Conservation (phyloP, 257 asterid species). For the Petunia axillaris region DNA sequence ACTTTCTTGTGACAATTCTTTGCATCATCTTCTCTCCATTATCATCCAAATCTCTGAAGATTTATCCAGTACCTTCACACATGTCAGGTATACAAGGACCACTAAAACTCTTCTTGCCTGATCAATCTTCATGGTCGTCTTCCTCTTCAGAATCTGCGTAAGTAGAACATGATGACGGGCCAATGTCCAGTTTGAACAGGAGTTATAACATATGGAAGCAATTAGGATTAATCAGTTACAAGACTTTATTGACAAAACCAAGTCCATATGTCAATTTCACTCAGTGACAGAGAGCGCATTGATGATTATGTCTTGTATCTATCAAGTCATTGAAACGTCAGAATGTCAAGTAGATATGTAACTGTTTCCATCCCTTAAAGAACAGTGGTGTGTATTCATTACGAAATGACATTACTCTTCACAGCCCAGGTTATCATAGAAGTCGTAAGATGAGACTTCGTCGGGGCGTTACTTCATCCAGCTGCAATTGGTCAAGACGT, state of each 20-base stretch:
- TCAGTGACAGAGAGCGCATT: too few relatives aligned
- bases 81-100: neutral
- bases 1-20: neutral
- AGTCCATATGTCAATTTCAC: too few relatives aligned
- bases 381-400: neutral
- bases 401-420: neutral
- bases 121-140: conserved; percentile 33
- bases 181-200: neutral
- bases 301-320: too few relatives aligned
- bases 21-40: neutral
- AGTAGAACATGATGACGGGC: neutral
- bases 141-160: conserved; percentile 38
- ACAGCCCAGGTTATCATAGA: neutral
- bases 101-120: neutral
- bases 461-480: too few relatives aligned
- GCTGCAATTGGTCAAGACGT: too few relatives aligned
- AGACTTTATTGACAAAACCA: too few relatives aligned
- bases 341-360: too few relatives aligned
- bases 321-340: too few relatives aligned
- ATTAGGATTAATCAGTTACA: too few relatives aligned
- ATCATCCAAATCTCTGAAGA: neutral
- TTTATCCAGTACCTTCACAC: neutral
- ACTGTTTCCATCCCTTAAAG: neutral
- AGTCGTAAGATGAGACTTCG: neutral
- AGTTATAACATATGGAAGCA: too few relatives aligned